Conservation (phyloP, 23 red algal genomes). For the Gracilaria caudata region DNA sequence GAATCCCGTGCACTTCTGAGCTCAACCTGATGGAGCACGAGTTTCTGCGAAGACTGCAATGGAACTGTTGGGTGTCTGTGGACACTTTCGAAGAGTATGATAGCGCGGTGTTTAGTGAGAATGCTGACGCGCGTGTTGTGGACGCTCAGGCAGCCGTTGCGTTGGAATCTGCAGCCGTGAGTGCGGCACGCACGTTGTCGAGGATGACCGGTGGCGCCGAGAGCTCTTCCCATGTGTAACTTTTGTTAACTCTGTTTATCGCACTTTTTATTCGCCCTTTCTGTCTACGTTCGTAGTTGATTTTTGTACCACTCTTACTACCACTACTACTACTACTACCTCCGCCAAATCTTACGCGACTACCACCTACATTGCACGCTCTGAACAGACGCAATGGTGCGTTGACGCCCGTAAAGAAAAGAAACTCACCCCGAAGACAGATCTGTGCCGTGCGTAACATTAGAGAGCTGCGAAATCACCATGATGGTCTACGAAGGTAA, state of each 20-base stretch:
- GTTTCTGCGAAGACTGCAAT: conserved; percentile 59
- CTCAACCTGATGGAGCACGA: conserved; percentile 53
- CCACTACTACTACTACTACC: not conserved
- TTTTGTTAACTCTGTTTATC: conserved; percentile 20
- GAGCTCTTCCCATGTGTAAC: conserved; percentile 13
- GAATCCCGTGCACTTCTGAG: conserved; percentile 36
- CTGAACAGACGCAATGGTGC: too few relatives aligned
- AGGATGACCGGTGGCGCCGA: conserved; percentile 2
- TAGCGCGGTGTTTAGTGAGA: not conserved
- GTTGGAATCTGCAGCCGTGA: conserved; percentile 1
- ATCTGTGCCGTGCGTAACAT: too few relatives aligned
- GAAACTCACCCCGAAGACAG: too few relatives aligned
- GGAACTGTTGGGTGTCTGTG: conserved; percentile 50
- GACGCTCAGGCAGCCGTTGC: conserved; percentile 19
- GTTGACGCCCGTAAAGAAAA: too few relatives aligned
- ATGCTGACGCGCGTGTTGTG: not conserved
- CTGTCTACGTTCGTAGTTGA: not conserved
- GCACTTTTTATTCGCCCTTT: not conserved
- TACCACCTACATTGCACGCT: too few relatives aligned
- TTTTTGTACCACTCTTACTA: not conserved
- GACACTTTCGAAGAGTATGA: conserved; percentile 30
- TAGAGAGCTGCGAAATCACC: too few relatives aligned
- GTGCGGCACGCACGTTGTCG: not conserved
- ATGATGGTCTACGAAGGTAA: too few relatives aligned
- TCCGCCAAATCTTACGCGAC: not conserved